These are phyloP conservation scores for Acephala macrosclerotiorum DNA, from an alignment of 2,329 filamentous ascomycete genomes.

Conservation along the genomic window DNA sequence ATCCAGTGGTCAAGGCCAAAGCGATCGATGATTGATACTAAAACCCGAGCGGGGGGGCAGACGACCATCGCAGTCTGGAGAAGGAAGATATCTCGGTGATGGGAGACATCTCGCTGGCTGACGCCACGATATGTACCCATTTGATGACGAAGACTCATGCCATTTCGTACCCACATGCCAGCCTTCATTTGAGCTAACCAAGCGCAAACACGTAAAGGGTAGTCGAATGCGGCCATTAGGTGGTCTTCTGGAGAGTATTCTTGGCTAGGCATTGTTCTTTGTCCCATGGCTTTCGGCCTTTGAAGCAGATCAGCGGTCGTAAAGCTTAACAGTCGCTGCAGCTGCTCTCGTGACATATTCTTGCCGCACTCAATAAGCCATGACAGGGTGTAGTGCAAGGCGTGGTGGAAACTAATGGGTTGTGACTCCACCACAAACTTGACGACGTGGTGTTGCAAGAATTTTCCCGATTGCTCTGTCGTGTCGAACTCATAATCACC, in stretches of 20 bases:
- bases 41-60: constrained; percentile 81
- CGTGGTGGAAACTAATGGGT: constrained; percentile 96
- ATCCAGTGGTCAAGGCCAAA: constrained; percentile 91
- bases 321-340: constrained; percentile 75
- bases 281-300: constrained; percentile 68
- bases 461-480: constrained; percentile 37
- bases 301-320: constrained; percentile 73
- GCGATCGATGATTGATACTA: constrained; percentile 89
- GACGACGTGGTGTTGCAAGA: constrained; percentile 69
- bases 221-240: constrained; percentile 88
- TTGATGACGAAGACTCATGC: constrained; percentile 93
- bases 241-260: constrained; percentile 76
- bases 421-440: constrained; percentile 89
- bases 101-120: constrained; percentile 86
- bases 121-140: constrained; percentile 93
- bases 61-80: constrained; percentile 90
- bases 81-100: constrained; percentile 94
- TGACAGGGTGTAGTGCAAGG: constrained; percentile 92
- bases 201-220: constrained; percentile 88
- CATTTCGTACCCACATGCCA: constrained; percentile 98
- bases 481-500: constrained; percentile 82
- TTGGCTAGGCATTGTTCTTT: constrained; percentile 59
- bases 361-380: constrained; percentile 94
- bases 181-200: constrained; percentile 99
- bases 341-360: constrained; percentile 70